Conservation (phyloP, 768 basidiomycete species). For the Tricholoma sp. region DNA sequence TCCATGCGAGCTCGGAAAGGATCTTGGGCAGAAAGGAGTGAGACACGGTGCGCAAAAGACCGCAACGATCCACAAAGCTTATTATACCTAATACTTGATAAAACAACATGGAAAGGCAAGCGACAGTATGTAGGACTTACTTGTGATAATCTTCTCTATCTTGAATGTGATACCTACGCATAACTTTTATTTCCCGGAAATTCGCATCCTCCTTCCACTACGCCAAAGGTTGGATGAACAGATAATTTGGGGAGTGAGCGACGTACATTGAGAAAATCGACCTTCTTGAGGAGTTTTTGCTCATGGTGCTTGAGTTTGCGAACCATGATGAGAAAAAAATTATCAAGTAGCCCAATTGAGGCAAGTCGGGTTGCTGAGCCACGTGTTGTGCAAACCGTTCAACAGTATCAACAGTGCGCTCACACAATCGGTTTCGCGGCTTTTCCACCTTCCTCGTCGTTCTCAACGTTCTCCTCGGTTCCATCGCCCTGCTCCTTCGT, state of each 20-base stretch:
- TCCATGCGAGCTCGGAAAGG: slow-evolving; percentile 85
- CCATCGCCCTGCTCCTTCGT: slow-evolving; percentile 9
- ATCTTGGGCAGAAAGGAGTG: slow-evolving; percentile 84
- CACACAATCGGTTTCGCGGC: slow-evolving; percentile 16
- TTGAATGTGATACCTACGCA: slow-evolving; percentile 95
- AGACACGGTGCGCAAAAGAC: slow-evolving; percentile 79
- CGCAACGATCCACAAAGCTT: slow-evolving; percentile 87
- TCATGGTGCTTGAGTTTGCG: slow-evolving; percentile 96
- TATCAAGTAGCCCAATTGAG: slow-evolving; percentile 8
- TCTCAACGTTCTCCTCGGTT: slow-evolving; percentile 16
- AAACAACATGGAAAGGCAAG: neutral
- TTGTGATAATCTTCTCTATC: slow-evolving; percentile 93
- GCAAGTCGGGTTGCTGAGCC: slow-evolving; percentile 21
- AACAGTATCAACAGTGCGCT: slow-evolving; percentile 16
- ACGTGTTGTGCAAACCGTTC: slow-evolving; percentile 34
- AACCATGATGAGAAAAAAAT: slow-evolving; percentile 51
- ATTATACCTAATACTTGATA: slow-evolving; percentile 64
- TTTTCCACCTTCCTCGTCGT: slow-evolving; percentile 12
- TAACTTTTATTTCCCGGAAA: slow-evolving; percentile 86
- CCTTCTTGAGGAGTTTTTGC: slow-evolving; percentile 90
- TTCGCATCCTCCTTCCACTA: slow-evolving; percentile 98
- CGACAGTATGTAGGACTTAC: slow-evolving; percentile 29
- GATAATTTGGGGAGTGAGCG: neutral
- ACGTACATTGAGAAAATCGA: slow-evolving; percentile 90
- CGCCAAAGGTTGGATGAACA: slow-evolving; percentile 3